phyloP scores from a whole-genome alignment of 2,329 filamentous ascomycete genomes.

The Byssochlamys sp. region DNA sequence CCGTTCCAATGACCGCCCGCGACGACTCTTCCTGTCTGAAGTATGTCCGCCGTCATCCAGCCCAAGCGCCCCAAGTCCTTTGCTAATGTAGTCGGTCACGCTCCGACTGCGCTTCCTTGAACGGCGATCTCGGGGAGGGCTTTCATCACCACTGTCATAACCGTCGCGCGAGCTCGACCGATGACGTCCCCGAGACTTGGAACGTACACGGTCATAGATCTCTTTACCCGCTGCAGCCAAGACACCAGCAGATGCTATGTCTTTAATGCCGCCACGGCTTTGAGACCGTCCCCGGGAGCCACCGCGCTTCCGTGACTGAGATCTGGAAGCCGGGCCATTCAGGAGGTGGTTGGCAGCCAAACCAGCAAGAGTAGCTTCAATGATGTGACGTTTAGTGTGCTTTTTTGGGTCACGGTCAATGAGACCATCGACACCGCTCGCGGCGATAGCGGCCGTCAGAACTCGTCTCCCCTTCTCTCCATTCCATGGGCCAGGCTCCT shows the following conservation, averaged over 20 bases:
- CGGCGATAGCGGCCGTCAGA: conserved; percentile 74
- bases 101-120: conserved; percentile 37
- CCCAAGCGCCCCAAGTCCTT: conserved; percentile 37
- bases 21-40: conserved; percentile 23
- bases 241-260: conserved; percentile 34
- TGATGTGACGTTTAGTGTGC: conserved; percentile 67
- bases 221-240: conserved; percentile 42
- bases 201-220: conserved; percentile 35
- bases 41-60: conserved; percentile 25
- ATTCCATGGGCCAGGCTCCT: conserved; percentile 79
- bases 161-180: conserved; percentile 46
- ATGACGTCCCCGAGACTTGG: conserved; percentile 27
- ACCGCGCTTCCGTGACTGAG: conserved; percentile 52
- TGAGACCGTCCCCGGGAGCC: conserved; percentile 36
- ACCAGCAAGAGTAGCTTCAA: conserved; percentile 81
- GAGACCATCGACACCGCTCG: conserved; percentile 74
- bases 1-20: conserved; percentile 20
- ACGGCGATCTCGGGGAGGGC: conserved; percentile 38
- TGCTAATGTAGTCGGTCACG: conserved; percentile 35
- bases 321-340: conserved; percentile 68
- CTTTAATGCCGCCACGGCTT: conserved; percentile 34
- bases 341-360: conserved; percentile 75
- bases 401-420: conserved; percentile 59
- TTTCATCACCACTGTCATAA: conserved; percentile 38
- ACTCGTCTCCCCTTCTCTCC: conserved; percentile 87